Evolutionary conservation across 2,329 filamentous ascomycete species (phyloP).

Genomic region (Hymenoscyphus infarciens): DNA sequence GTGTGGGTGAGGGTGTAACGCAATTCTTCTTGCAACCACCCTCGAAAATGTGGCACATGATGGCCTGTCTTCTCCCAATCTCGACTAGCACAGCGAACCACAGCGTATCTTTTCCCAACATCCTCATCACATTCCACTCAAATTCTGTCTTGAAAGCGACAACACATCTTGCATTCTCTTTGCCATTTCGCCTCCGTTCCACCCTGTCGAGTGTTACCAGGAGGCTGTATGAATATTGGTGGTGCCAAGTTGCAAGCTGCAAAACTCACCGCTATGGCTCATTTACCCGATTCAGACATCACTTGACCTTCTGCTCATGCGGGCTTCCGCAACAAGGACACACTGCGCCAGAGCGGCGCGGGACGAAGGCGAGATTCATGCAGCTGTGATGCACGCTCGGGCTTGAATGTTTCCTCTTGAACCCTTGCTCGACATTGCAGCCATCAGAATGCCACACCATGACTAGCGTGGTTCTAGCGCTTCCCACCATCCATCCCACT

Average conservation of each 20-base stretch:
- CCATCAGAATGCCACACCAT: constrained; percentile 8
- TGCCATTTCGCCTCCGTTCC: not conserved
- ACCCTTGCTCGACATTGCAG: constrained; percentile 3
- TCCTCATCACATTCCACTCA: constrained; percentile 7
- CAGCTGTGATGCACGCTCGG: constrained; percentile 11
- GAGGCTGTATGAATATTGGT: not conserved
- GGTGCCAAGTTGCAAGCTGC: not conserved
- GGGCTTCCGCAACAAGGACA: constrained; percentile 27
- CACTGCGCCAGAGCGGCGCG: constrained; percentile 30
- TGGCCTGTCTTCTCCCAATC: constrained; percentile 3
- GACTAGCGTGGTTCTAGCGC: constrained; percentile 8
- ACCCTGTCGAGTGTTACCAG: not conserved
- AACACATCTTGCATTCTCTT: not conserved
- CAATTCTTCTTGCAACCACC: not conserved
- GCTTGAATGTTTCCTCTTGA: not conserved
- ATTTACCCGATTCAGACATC: constrained; percentile 18
- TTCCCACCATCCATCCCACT: constrained; percentile 26
- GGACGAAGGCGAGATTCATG: constrained; percentile 18
- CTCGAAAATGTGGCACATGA: constrained; percentile 7
- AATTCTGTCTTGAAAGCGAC: not conserved
- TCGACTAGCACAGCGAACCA: constrained; percentile 18
- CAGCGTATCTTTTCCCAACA: not conserved
- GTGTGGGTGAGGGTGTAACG: not conserved
- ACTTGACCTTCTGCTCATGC: constrained; percentile 30
- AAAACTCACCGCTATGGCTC: not conserved